Evolutionary conservation across 495 filamentous ascomycete genomes (phyloP).

Genomic region (Talaromyces wortmannii): DNA sequence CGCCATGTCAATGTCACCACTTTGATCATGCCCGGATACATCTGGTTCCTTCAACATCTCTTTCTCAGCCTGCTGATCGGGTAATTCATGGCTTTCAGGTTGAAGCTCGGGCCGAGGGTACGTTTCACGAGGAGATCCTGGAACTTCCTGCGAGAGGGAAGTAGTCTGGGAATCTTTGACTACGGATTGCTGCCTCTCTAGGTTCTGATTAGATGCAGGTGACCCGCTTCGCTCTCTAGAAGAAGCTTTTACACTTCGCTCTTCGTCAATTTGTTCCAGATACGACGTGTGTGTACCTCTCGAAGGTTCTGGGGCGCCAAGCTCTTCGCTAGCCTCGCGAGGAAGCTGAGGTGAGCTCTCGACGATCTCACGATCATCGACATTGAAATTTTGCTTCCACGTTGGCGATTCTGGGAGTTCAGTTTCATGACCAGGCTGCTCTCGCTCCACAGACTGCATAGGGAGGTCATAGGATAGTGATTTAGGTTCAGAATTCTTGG

Average conservation of each 20-base stretch:
- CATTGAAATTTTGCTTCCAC: background rate
- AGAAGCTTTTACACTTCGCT: background rate
- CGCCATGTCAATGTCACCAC: background rate
- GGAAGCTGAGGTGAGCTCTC: background rate
- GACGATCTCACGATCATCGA: background rate
- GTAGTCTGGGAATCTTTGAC: background rate
- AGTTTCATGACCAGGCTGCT: background rate
- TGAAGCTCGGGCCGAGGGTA: too few species aligned
- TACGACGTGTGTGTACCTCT: background rate
- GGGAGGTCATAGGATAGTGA: constrained; percentile 8
- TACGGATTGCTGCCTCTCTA: background rate
- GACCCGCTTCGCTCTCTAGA: background rate
- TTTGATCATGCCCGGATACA: background rate
- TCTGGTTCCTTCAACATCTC: background rate
- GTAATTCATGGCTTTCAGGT: background rate
- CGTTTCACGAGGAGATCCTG: background rate
- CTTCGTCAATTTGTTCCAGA: background rate
- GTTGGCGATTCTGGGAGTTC: constrained; percentile 8
- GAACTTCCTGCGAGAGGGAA: background rate
- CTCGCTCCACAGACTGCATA: constrained; percentile 18
- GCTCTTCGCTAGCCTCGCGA: constrained; percentile 18
- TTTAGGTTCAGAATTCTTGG: background rate
- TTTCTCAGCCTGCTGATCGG: background rate
- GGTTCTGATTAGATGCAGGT: background rate
- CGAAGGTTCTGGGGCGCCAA: constrained; percentile 17